Base-by-base conservation (phyloP, 768 basidiomycete species). In the Mycena alexandri region DNA sequence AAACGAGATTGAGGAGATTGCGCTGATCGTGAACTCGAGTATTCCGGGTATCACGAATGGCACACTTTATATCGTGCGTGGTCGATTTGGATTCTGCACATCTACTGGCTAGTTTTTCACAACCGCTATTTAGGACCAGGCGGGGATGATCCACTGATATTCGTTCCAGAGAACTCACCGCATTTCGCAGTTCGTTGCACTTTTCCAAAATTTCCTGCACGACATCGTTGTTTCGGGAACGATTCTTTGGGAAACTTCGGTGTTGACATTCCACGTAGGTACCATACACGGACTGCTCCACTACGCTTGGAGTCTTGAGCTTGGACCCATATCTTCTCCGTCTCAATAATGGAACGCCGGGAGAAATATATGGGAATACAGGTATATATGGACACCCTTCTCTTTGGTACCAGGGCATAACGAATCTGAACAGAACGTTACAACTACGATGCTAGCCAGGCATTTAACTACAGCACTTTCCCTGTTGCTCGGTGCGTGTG, bases 1-100 rank as follows among this genome's bases (percentile, higher is more conserved):
- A n/a, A 89, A 89, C 74, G 86, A 88, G 73, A 87, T 88, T 52
- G 87, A 88, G 70, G 85, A 83, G 0, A 87, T 88, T 48, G 85
- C 83, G 14, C 78, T 81, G 44, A 56, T 24, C 10, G 80, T 80
- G 9, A 82, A 81, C 29, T 29, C 29, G 29, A 29, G 3, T 29
- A 6, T n/a, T n/a, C 29, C 29, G 29, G 29, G 29, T n/a, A 29
- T 6, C 6, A 29, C 29, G 29, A 29, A 29, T 29, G 29, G 29
- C 3, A 29, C 29, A 29, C 29, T 29, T 29, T 29, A 29, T 29
- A 29, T 29, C 29, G 29, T 29, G 29, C 29, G 29, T 29, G n/a
- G n/a, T n/a, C n/a, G n/a, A n/a, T n/a, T n/a, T n/a, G n/a, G n/a
- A n/a, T n/a, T n/a, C n/a, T n/a, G n/a, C n/a, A n/a, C n/a, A n/a